Conservation (phyloP, 2,329 filamentous ascomycete species). For the Colletotrichum phormii region DNA sequence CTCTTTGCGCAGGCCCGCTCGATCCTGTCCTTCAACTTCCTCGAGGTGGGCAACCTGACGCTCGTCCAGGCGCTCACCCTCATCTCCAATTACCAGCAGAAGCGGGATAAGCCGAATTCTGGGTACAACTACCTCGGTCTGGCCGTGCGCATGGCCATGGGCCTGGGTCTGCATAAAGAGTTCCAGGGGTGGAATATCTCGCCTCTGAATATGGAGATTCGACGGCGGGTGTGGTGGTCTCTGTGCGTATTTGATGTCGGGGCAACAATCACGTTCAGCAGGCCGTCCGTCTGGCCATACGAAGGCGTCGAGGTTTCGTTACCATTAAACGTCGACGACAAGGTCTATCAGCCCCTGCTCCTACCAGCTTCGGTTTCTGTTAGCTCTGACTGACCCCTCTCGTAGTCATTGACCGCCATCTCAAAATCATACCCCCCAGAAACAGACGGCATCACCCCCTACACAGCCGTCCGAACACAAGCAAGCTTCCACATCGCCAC, state of each 20-base stretch:
- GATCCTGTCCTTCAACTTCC: conserved; percentile 31
- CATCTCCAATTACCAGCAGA: conserved; percentile 52
- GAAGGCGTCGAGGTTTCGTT: conserved; percentile 43
- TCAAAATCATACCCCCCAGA: conserved; percentile 47
- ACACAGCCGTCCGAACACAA: conserved; percentile 56
- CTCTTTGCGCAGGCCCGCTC: conserved; percentile 21
- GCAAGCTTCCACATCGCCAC: conserved; percentile 58
- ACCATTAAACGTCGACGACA: conserved; percentile 48
- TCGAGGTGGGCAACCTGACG: conserved; percentile 43
- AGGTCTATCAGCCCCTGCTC: no score
- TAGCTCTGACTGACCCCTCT: not conserved
- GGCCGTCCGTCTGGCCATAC: conserved; percentile 43
- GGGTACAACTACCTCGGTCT: conserved; percentile 62
- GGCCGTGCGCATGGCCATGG: conserved; percentile 60
- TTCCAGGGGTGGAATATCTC: conserved; percentile 48
- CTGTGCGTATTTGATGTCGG: conserved; percentile 57
- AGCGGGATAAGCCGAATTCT: conserved; percentile 61
- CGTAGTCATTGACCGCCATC: conserved; percentile 45
- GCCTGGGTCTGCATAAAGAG: conserved; percentile 60
- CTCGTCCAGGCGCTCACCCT: conserved; percentile 47
- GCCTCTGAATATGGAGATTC: conserved; percentile 47
- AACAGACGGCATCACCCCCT: conserved; percentile 54
- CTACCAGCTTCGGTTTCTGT: no score
- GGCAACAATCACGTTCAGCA: conserved; percentile 52
- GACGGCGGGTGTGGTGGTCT: conserved; percentile 51